Base-by-base conservation (phyloP, 164 flowering plant species). In the Piper longum region DNA sequence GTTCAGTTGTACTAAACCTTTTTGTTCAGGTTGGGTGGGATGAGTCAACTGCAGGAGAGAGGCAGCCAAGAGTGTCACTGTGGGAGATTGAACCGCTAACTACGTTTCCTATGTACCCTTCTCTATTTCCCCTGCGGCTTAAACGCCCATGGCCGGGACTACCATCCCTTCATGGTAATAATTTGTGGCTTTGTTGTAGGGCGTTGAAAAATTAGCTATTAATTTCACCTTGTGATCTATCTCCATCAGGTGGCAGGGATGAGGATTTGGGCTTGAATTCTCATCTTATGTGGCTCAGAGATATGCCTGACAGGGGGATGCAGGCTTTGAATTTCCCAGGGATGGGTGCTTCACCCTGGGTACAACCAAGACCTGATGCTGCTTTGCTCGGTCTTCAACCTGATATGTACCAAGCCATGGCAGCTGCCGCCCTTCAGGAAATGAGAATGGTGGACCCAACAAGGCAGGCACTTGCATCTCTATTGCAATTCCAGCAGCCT, bases 11-110 rank as follows among this genome's bases (percentile, higher is more conserved):
- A 48, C 52, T 48, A 8, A 48, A 8, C 14, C 11, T 14, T 2
- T 2, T 48, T 44, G 11, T 48, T 12, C 73, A 92, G 98, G 98
- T 92, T 63, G 98, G 98, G n/a, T 90, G 98, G 98, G 98, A 93
- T 75, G 98, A 93, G 66, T 93, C 98, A 12, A 93, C 96, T 3
- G 97, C 97, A 17, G 98, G 98, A 48, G 97, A 93, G 69, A 88
- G 90, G 81, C 98, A 93, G 77, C 98, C 95, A 7, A 83, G 98
- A 70, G 98, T 90, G 14, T 93, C 98, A 0, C 68, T 93, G n/a
- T 93, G 98, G 98, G 98, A 93, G 70, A 85, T 93, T 64, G 98
- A 92, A 72, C 98, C 98, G 40, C 65, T 93, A 61, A 88, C 98
- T 55, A 93, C 98, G 51, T 92, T 92, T 66, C 97, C 98, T 0